These are phyloP conservation scores for Solanum clarkiae DNA, from an alignment of 257 asterid genomes.

Conservation along the genomic window DNA sequence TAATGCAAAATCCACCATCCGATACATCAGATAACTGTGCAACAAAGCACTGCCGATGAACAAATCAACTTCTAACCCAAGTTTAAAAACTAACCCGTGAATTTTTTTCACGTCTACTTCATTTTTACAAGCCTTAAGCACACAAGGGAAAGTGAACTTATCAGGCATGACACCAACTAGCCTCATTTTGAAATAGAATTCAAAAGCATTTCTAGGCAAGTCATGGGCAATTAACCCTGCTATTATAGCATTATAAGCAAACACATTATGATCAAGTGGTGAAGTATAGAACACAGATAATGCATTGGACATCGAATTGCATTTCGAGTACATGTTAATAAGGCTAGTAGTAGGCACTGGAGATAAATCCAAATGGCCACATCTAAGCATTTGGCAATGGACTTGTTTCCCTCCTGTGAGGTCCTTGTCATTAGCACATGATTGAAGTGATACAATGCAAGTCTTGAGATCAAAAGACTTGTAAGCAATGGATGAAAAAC, in stretches of 20 bases:
- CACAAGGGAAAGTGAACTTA: constrained; percentile 70
- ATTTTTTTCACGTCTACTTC: constrained; percentile 26
- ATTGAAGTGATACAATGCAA: constrained; percentile 50
- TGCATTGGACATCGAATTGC: constrained; percentile 49
- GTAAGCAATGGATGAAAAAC: constrained; percentile 15
- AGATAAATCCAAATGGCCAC: constrained; percentile 32
- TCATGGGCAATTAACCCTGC: constrained; percentile 47
- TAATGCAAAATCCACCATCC: constrained; percentile 38
- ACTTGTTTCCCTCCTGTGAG: constrained; percentile 35
- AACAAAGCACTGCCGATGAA: constrained; percentile 65
- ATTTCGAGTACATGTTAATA: constrained; percentile 82
- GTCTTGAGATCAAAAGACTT: constrained; percentile 14
- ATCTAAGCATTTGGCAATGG: constrained; percentile 43
- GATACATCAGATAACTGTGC: constrained; percentile 40
- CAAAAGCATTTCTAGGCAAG: constrained; percentile 23
- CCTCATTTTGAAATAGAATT: constrained; percentile 41
- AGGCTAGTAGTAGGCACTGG: constrained; percentile 72
- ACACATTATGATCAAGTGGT: constrained; percentile 32
- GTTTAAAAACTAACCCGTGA: constrained; percentile 49
- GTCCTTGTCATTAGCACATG: constrained; percentile 37
- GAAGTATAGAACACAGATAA: constrained; percentile 41
- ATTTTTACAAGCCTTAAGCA: constrained; percentile 50
- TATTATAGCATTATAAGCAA: constrained; percentile 53
- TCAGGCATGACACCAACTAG: constrained; percentile 48
- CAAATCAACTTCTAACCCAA: constrained; percentile 46